These are phyloP conservation scores for Hygrophila difformis DNA, from an alignment of 257 asterid species.

Conservation along the genomic window DNA sequence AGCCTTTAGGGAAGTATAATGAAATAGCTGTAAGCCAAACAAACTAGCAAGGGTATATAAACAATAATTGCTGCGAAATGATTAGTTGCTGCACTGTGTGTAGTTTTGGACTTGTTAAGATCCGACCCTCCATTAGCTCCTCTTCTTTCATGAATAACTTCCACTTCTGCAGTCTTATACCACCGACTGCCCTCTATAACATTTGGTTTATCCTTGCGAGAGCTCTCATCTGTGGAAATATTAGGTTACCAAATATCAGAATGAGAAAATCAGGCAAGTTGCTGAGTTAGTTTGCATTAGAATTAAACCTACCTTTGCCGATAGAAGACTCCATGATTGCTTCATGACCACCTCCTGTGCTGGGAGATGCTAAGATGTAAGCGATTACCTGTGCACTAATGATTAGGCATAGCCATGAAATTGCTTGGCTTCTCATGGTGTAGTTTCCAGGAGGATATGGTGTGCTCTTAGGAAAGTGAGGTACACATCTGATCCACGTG, in stretches of 20 bases:
- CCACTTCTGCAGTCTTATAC: not conserved
- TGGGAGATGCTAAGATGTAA: not conserved
- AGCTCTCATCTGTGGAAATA: not conserved
- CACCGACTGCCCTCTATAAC: not conserved
- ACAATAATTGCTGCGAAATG: slow-evolving; percentile 4
- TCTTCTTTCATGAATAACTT: slow-evolving; percentile 13
- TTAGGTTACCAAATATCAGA: not conserved
- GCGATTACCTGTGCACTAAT: slow-evolving; percentile 10
- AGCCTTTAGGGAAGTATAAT: slow-evolving; percentile 11
- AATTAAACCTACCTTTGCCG: slow-evolving; percentile 11
- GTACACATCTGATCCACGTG: slow-evolving; percentile 3
- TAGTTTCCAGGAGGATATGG: too few species aligned
- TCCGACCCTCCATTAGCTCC: slow-evolving; percentile 20
- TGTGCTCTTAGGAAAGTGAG: slow-evolving; percentile 1
- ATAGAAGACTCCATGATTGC: not conserved
- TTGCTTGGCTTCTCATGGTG: slow-evolving; percentile 19
- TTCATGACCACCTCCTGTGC: not conserved
- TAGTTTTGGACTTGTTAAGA: not conserved
- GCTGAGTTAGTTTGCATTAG: not conserved
- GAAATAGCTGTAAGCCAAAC: slow-evolving; percentile 12
- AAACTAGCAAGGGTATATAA: slow-evolving; percentile 4
- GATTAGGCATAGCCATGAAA: slow-evolving; percentile 15
- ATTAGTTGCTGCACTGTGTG: slow-evolving; percentile 13
- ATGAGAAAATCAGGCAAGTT: not conserved
- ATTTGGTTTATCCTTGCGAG: not conserved